Base-by-base conservation (phyloP, 805 yeast genomes). In the Dipodascopsis uninucleata region DNA sequence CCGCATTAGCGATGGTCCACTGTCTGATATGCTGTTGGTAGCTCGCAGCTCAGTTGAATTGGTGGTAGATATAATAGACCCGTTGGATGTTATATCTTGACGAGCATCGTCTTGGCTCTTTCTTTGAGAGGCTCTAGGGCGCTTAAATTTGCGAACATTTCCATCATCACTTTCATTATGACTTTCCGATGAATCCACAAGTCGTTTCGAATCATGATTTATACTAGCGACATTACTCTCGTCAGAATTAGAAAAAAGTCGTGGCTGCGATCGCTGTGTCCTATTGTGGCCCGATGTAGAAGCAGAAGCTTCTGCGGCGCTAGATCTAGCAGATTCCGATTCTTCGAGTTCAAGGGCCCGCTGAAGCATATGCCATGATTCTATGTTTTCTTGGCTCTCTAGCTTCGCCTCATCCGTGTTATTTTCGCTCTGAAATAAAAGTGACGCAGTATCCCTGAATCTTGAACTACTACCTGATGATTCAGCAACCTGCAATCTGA, bases 281-380 rank as follows among this genome's bases (percentile, higher is more conserved):
- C 23, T 16, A 2, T 41, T 34, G 5, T 41, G n/a, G 24, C 25
- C 31, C 22, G 39, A 18, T n/a, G 49, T 17, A 1, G 53, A 29
- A 17, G 25, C 28, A 24, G 57, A 34, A 32, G 45, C 23, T 36
- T 43, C 31, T 18, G 32, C 47, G 53, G 50, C 4, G 53, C 45
- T n/a, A 21, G 5, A n/a, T 25, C 5, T 31, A 25, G 17, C 16
- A 25, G 28, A 28, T 20, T 52, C 48, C 25, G 40, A 50, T 22
- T 41, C 59, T 17, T 50, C 39, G 7, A 49, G 36, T 36, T 44
- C 51, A 10, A 47, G 47, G 12, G 64, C 64, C 39, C 45, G 53
- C 36, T 58, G 66, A 14, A 60, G 53, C 58, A 58, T 52, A 18
- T 53, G 49, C 66, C 66, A 62, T 3, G 65, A 62, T 35, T 58